Base-by-base conservation (phyloP, 2,329 filamentous ascomycete genomes). In the Akanthomyces uredinophilus region DNA sequence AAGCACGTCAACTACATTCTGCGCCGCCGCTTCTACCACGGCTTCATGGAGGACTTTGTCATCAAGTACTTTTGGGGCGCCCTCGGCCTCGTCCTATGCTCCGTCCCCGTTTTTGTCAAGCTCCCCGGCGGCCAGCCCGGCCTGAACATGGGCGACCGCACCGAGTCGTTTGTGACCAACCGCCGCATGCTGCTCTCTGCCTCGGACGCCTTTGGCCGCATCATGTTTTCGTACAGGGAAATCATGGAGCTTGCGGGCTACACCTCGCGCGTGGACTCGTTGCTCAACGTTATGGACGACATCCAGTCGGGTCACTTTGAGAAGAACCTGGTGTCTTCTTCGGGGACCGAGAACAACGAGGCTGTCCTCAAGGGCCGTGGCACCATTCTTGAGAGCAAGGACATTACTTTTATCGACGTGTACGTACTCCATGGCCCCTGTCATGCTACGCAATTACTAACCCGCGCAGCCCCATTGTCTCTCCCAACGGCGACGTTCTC, bases 1-100 rank as follows among this genome's bases (percentile, higher is more conserved):
- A 98, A 97, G 77, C 95, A 99, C 76, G 94, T 99, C 72, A 99
- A 99, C 75, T 88, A 96, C 71, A 97, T 98, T 66, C 78, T 99
- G 65, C 85, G 93, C 44, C 83, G 91, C 65, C 86, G 95, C 54
- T 90, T 99, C 74, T 98, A 98, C 74, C 94, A 99, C 73, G 94
- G 93, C n/a, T 89, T 99, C 70, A 97, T 98, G 94, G 95, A 99
- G 74, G 95, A 99, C 74, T 99, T 97, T 75, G 92, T 98, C 63
- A 96, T 99, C 76, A 99, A 99, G 76, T 99, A 99, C 74, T 95
- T 98, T 77, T 99, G 95, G 95, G 95, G 95, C 46, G 94, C 95
- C 2, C 76, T 99, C 49, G 95, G 95, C 1, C 82, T 99, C 66
- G 76, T 96, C 66, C 86, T 99, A 11, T 99, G 95, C 80, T 96